Evolutionary conservation across 192 early-diverging fungal species (phyloP).

Genomic region (Podila clonocystis): DNA sequence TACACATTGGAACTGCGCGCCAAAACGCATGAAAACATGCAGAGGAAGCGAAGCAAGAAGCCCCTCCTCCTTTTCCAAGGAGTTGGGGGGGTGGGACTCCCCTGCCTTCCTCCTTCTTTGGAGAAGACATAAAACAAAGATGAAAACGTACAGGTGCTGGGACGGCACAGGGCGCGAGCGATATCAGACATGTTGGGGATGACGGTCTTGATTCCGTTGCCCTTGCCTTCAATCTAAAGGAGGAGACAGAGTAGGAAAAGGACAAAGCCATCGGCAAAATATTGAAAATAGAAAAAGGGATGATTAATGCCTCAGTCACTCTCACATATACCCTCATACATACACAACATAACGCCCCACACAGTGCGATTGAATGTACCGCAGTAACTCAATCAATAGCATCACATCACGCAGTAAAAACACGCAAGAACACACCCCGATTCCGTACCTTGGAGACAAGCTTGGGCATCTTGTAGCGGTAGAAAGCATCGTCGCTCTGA

Average conservation of each 20-base stretch:
- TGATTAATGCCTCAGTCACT: not conserved
- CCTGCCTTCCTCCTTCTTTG: no score
- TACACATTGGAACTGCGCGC: no score
- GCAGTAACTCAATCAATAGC: no score
- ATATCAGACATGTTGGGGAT: conserved; percentile 97
- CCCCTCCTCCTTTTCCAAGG: no score
- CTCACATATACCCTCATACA: not conserved
- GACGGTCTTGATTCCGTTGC: conserved; percentile 99
- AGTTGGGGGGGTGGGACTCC: no score
- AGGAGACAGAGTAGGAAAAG: not conserved
- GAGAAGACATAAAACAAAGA: conserved; percentile 7
- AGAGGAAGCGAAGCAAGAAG: no score
- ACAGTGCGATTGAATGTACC: no score
- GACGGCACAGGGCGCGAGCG: conserved; percentile 87
- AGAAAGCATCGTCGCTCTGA: conserved; percentile 92
- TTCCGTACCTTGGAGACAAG: conserved; percentile 73
- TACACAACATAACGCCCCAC: no score
- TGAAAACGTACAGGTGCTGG: conserved; percentile 81
- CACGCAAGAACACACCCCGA: not conserved
- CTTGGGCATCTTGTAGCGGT: conserved; percentile 99
- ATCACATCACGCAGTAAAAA: not conserved
- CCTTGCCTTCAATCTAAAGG: conserved; percentile 91
- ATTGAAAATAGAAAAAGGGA: not conserved
- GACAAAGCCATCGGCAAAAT: not conserved
- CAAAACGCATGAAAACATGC: no score